Evolutionary conservation across 768 basidiomycete genomes (phyloP).

Genomic region (Roridomyces roridus): DNA sequence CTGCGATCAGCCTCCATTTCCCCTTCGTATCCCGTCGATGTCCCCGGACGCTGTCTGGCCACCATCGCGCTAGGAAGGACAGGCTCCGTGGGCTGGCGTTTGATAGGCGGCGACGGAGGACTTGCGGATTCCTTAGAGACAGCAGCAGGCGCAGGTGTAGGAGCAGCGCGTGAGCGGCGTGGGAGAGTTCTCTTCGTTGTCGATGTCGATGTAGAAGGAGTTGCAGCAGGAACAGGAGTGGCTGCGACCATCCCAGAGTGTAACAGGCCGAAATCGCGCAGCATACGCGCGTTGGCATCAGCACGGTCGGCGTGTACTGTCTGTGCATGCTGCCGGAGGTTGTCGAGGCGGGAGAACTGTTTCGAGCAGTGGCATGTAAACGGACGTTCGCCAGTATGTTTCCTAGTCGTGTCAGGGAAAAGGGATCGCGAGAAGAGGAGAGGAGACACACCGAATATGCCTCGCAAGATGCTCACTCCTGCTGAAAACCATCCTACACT

Average conservation of each 20-base stretch:
- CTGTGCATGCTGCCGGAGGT: conserved; percentile 95
- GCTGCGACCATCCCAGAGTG: conserved; percentile 77
- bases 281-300: conserved; percentile 89
- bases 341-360: conserved; percentile 95
- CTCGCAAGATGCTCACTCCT: conserved; percentile 95
- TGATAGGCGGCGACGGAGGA: not conserved
- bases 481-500: conserved; percentile 96
- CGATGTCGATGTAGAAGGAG: not conserved
- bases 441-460: conserved; percentile 73
- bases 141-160: not conserved
- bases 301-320: conserved; percentile 96
- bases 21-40: conserved; percentile 74
- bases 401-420: conserved; percentile 58
- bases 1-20: not conserved
- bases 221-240: not conserved
- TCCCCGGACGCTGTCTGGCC: conserved; percentile 62
- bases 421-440: conserved; percentile 12
- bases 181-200: not conserved
- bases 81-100: conserved; percentile 7
- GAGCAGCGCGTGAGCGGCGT: conserved; percentile 3
- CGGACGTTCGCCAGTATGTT: conserved; percentile 97
- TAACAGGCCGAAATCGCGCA: conserved; percentile 85
- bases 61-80: too few relatives aligned
- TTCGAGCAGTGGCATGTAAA: conserved; percentile 96
- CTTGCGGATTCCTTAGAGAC: too few relatives aligned